Evolutionary conservation across 169 alveolate genomes (phyloP).

Genomic region (Cystoisospora suis): DNA sequence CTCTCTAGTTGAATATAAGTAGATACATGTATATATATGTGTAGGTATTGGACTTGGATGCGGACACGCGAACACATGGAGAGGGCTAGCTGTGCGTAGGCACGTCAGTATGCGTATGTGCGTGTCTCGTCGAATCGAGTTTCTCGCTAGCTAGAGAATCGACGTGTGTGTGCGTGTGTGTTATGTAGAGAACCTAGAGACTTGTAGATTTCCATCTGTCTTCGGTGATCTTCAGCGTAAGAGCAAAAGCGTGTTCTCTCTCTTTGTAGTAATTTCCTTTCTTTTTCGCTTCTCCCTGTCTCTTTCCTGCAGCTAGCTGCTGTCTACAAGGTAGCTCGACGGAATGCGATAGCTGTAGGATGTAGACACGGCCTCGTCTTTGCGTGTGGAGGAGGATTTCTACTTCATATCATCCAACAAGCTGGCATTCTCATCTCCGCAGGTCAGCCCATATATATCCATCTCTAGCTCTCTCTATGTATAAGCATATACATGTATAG

Average conservation of each 20-base stretch:
- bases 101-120: background rate
- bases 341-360: constrained; percentile 3
- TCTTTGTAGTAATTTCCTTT: background rate
- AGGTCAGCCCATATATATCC: background rate
- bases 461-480: background rate
- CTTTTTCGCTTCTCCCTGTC: background rate
- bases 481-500: background rate
- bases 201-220: background rate
- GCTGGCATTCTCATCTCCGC: background rate
- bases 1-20: background rate
- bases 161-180: background rate
- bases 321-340: background rate
- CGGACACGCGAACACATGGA: no score
- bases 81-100: background rate
- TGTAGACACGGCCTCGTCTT: constrained; percentile 17
- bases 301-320: background rate
- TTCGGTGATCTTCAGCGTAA: background rate
- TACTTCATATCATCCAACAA: background rate
- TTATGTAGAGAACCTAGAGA: no score
- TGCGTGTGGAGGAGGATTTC: constrained; percentile 14
- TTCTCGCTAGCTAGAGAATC: background rate
- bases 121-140: background rate
- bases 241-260: background rate
- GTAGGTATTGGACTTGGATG: background rate
- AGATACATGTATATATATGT: background rate